These are phyloP conservation scores for Tardiomyces digboiensis DNA, from an alignment of 1,139 yeast genomes.

Conservation along the genomic window DNA sequence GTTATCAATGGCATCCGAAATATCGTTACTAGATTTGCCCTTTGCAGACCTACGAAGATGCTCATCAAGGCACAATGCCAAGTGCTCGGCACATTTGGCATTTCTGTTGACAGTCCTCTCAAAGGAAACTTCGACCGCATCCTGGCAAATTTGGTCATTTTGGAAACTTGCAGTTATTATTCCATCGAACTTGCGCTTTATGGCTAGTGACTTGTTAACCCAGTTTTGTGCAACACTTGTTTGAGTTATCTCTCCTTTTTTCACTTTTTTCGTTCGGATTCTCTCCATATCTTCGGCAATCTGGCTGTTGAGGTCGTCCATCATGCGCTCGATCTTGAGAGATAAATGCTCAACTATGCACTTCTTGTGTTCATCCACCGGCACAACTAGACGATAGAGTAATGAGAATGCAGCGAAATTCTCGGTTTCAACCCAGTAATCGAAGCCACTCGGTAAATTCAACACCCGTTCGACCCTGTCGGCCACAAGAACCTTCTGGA, in stretches of 20 bases:
- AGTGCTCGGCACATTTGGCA: slow-evolving; percentile 55
- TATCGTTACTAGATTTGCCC: slow-evolving; percentile 39
- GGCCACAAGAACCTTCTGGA: slow-evolving; percentile 57
- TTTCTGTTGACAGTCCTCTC: slow-evolving; percentile 52
- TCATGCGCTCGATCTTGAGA: background rate
- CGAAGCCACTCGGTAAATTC: slow-evolving; percentile 43
- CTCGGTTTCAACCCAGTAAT: slow-evolving; percentile 40
- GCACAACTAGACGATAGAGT: slow-evolving; percentile 37
- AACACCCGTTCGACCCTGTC: slow-evolving; percentile 46
- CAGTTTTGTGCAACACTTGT: slow-evolving; percentile 52
- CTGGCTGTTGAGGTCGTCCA: background rate
- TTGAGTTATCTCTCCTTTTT: slow-evolving; percentile 3
- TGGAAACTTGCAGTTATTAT: slow-evolving; percentile 42
- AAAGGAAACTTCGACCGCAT: slow-evolving; percentile 52
- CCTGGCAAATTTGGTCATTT: slow-evolving; percentile 41
- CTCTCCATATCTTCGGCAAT: background rate
- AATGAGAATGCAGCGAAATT: slow-evolving; percentile 33
- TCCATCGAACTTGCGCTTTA: slow-evolving; percentile 43
- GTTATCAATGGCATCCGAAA: slow-evolving; percentile 45
- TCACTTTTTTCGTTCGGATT: background rate
- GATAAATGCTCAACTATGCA: background rate
- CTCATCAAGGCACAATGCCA: slow-evolving; percentile 71
- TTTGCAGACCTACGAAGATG: slow-evolving; percentile 52
- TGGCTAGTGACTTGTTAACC: slow-evolving; percentile 50
- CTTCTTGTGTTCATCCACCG: slow-evolving; percentile 9